Conservation (phyloP, 148 eudicot species). For the Arbutus unedo region DNA sequence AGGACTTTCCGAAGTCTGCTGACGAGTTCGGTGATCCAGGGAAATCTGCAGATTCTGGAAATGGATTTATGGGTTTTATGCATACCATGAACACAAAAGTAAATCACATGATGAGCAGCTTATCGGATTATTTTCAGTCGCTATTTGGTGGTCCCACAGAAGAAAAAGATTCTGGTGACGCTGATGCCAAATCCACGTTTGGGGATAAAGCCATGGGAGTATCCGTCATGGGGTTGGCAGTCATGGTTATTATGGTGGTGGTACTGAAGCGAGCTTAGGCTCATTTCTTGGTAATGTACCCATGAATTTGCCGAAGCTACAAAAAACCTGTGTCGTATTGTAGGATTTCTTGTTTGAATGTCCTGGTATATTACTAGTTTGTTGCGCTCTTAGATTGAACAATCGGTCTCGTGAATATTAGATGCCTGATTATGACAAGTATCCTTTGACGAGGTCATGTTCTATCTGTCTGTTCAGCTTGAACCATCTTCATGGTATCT, state of each 20-base stretch:
- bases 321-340: background rate
- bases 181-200: constrained; percentile 14
- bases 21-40: constrained; percentile 17
- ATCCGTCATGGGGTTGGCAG: constrained; percentile 59
- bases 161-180: constrained; percentile 9
- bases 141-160: constrained; percentile 28
- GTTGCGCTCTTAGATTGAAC: background rate
- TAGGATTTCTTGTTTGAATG: background rate
- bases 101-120: constrained; percentile 46
- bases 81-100: constrained; percentile 44
- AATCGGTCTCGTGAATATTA: background rate
- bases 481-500: background rate
- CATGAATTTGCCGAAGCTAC: constrained; percentile 52
- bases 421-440: background rate
- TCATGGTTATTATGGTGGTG: constrained; percentile 70
- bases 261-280: constrained; percentile 50
- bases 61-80: constrained; percentile 30
- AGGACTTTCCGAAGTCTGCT: constrained; percentile 20
- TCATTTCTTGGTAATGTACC: background rate
- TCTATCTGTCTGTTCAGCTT: background rate
- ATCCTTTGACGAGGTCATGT: background rate
- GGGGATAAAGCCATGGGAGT: constrained; percentile 34
- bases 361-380: background rate
- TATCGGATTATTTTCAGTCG: constrained; percentile 50
- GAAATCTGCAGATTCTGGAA: constrained; percentile 23